Evolutionary conservation across 345 rosid genomes (phyloP).

Genomic region (Cochlearia excelsa): DNA sequence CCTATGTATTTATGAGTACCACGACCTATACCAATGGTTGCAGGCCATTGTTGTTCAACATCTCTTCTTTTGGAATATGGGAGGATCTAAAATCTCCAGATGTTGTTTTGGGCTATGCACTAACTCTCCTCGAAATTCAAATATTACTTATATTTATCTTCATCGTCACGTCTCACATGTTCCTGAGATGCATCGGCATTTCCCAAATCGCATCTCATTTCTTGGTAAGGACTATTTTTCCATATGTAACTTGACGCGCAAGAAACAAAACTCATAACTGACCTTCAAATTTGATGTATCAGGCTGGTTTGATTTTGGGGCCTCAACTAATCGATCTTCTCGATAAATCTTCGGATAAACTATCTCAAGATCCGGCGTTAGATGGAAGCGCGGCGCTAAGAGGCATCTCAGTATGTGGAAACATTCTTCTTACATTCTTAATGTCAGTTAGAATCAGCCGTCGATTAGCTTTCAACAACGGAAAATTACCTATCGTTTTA

Average conservation of each 20-base stretch:
- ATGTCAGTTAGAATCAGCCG: slow-evolving; percentile 44
- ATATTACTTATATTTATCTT: slow-evolving; percentile 13
- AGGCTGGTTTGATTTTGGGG: slow-evolving; percentile 34
- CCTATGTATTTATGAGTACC: no score
- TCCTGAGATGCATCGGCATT: slow-evolving; percentile 29
- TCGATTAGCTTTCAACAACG: slow-evolving; percentile 16
- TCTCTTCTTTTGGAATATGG: slow-evolving; percentile 26
- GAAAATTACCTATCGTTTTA: slow-evolving; percentile 24
- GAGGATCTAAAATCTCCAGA: slow-evolving; percentile 11
- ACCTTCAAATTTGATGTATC: no score
- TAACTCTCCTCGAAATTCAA: slow-evolving; percentile 33
- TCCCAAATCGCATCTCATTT: slow-evolving; percentile 19
- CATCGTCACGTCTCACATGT: slow-evolving; percentile 16
- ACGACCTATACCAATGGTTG: no score
- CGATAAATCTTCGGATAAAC: slow-evolving; percentile 5
- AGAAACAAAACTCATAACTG: no score
- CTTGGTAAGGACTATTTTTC: no score
- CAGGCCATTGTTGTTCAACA: slow-evolving; percentile 20
- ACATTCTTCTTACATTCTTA: slow-evolving; percentile 38
- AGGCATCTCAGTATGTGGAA: slow-evolving; percentile 33
- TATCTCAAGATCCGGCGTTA: slow-evolving; percentile 1
- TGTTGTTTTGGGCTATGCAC: slow-evolving; percentile 19
- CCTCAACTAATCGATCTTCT: slow-evolving; percentile 22
- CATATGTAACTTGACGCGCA: no score
- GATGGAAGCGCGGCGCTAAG: slow-evolving; percentile 27